A percentile compares a stretch with the other conserved stretches of the same genome.
phyloP scores from a whole-genome alignment of 768 basidiomycete species.

The Boletus fagicola region DNA sequence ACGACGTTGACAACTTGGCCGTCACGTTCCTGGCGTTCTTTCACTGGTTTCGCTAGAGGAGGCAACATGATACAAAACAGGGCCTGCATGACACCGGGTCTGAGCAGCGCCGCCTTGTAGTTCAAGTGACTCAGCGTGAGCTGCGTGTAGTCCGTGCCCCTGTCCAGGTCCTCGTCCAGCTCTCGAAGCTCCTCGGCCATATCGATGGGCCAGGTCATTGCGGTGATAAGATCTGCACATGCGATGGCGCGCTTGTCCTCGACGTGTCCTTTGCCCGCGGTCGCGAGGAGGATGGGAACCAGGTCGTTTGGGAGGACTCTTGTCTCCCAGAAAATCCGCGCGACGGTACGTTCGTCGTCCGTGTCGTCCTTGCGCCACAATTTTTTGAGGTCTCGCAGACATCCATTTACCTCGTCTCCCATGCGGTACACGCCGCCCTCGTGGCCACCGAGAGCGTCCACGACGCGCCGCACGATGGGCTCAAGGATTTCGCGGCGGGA shows the following conservation, averaged over 20 bases:
- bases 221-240: conserved; percentile 86
- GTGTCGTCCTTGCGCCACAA: conserved; percentile 96
- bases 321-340: conserved; percentile 89
- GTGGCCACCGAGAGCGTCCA: conserved; percentile 77
- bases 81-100: conserved; percentile 65
- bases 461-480: conserved; percentile 69
- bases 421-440: conserved; percentile 67
- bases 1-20: conserved; percentile 84
- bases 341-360: conserved; percentile 94
- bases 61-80: conserved; percentile 76
- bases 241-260: conserved; percentile 83
- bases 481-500: conserved; percentile 56
- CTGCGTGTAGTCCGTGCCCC: conserved; percentile 85
- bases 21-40: conserved; percentile 77
- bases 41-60: conserved; percentile 64
- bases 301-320: conserved; percentile 85
- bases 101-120: conserved; percentile 79
- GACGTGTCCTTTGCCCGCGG: conserved; percentile 71
- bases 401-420: conserved; percentile 79
- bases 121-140: conserved; percentile 75
- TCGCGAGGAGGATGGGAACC: conserved; percentile 77
- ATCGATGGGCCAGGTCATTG: conserved; percentile 99
- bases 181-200: conserved; percentile 92
- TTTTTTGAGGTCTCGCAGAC: conserved; percentile 91
- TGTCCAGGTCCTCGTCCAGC: conserved; percentile 75